Evolutionary conservation across 2,329 filamentous ascomycete genomes (phyloP).

Genomic region (Exutisphaerella laricina): DNA sequence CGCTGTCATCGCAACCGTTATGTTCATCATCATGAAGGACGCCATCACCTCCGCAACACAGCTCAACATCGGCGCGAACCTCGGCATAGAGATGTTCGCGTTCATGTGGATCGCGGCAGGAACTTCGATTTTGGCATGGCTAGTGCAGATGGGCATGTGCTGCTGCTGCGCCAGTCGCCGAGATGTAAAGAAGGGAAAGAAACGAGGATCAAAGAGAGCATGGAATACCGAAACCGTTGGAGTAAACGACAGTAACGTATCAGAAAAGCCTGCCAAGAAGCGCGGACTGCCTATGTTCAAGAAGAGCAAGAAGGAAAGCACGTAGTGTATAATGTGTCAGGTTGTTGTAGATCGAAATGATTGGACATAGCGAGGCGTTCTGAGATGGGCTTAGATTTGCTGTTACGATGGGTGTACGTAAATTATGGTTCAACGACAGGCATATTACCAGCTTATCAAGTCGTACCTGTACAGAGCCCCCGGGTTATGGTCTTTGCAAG

Average conservation of each 20-base stretch:
- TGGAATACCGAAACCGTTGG: constrained; percentile 14
- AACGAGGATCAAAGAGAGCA: constrained; percentile 35
- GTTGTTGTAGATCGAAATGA: too few relatives aligned
- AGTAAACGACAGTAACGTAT: neutral
- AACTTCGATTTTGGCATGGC: constrained; percentile 62
- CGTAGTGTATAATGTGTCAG: neutral
- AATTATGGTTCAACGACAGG: neutral
- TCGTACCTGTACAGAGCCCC: too few relatives aligned
- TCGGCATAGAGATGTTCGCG: constrained; percentile 66
- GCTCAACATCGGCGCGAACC: constrained; percentile 59
- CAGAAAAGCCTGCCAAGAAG: constrained; percentile 14
- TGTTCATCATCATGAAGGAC: constrained; percentile 75
- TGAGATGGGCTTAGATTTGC: neutral
- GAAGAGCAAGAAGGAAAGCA: constrained; percentile 8
- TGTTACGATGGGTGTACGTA: neutral
- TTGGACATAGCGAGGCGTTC: neutral
- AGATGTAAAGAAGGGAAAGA: constrained; percentile 47
- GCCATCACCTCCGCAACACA: constrained; percentile 64
- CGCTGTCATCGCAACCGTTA: constrained; percentile 70
- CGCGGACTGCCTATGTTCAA: constrained; percentile 14
- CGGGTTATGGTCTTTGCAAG: too few relatives aligned
- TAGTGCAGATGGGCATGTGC: constrained; percentile 66
- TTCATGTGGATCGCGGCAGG: constrained; percentile 84
- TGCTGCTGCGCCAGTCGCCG: constrained; percentile 65
- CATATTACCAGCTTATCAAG: neutral